Percentiles rank a stretch among this genome's conserved stretches.
These are phyloP conservation scores for Globisporangium mamillatum DNA, from an alignment of 352 stramenopile species.

Conservation along the genomic window DNA sequence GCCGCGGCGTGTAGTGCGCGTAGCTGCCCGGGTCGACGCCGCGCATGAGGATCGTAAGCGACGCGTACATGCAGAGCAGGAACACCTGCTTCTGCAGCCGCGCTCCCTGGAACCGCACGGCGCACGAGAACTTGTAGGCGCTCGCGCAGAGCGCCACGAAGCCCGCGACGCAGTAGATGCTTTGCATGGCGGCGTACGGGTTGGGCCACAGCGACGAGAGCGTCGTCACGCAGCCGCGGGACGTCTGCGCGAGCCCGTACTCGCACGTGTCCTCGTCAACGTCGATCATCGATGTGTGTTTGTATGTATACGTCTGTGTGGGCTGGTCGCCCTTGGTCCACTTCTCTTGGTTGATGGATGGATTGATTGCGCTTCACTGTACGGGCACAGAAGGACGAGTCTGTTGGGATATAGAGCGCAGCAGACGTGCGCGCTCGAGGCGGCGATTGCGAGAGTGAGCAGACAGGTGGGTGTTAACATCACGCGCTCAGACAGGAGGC, in stretches of 20 bases:
- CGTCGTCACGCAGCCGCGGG: slow-evolving; percentile 34
- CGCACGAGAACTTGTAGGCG: slow-evolving; percentile 44
- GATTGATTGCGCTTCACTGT: background rate
- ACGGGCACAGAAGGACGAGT: background rate
- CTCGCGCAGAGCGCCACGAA: slow-evolving; percentile 28
- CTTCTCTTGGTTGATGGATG: too few relatives aligned
- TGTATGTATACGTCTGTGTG: background rate
- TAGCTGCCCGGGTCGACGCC: slow-evolving; percentile 54
- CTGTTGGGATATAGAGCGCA: background rate
- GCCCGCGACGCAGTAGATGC: slow-evolving; percentile 41
- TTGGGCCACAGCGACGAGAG: slow-evolving; percentile 33
- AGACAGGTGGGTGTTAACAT: background rate
- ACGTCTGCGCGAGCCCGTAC: slow-evolving; percentile 47
- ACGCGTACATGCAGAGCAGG: slow-evolving; percentile 42
- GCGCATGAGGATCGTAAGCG: slow-evolving; percentile 51
- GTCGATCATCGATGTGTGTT: slow-evolving; percentile 14
- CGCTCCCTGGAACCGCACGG: slow-evolving; percentile 29
- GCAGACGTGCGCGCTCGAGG: background rate
- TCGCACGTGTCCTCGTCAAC: slow-evolving; percentile 50
- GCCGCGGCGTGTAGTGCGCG: slow-evolving; percentile 38
- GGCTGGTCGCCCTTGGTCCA: too few relatives aligned
- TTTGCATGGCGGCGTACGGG: slow-evolving; percentile 37
- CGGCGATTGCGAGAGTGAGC: background rate
- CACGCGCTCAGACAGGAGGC: background rate
- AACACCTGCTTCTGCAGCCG: slow-evolving; percentile 55